These are phyloP conservation scores for Byssochlamys sp. DNA, from an alignment of 2,329 filamentous ascomycete genomes.

Conservation along the genomic window DNA sequence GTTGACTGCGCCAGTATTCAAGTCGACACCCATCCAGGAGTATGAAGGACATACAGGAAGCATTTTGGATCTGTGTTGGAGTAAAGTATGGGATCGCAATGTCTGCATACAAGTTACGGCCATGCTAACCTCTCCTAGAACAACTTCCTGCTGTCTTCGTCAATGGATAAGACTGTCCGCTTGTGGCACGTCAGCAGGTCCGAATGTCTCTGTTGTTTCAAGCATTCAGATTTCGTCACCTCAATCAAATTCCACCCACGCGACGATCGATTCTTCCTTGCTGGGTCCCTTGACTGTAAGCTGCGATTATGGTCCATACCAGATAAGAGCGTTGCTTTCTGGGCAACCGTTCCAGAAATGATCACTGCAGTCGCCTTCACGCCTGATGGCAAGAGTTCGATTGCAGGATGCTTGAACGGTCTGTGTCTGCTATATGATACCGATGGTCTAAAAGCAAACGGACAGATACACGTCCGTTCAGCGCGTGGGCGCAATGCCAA, in stretches of 20 bases:
- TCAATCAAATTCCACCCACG: slow-evolving; percentile 88
- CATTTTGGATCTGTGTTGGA: slow-evolving; percentile 89
- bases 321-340: slow-evolving; percentile 83
- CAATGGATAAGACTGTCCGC: slow-evolving; percentile 94
- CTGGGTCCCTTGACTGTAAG: slow-evolving; percentile 81
- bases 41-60: slow-evolving; percentile 77
- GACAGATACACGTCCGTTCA: slow-evolving; percentile 86
- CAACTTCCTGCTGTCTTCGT: slow-evolving; percentile 88
- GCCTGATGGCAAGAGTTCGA: slow-evolving; percentile 78
- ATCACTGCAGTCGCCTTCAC: slow-evolving; percentile 91
- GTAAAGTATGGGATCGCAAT: slow-evolving; percentile 53
- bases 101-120: not conserved
- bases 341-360: slow-evolving; percentile 67
- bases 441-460: slow-evolving; percentile 71
- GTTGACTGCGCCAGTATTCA: slow-evolving; percentile 84
- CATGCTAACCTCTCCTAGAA: slow-evolving; percentile 44
- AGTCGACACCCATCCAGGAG: slow-evolving; percentile 64
- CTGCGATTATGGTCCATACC: slow-evolving; percentile 92
- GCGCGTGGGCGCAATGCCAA: slow-evolving; percentile 87
- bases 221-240: slow-evolving; percentile 89
- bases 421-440: slow-evolving; percentile 87
- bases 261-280: slow-evolving; percentile 93
- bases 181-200: slow-evolving; percentile 80
- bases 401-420: slow-evolving; percentile 78
- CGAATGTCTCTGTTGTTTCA: slow-evolving; percentile 87